Evolutionary conservation across 495 filamentous ascomycete genomes (phyloP), one percentile per base, ranked within the genome.

Genomic region (Hypoxylon trugodes): DNA sequence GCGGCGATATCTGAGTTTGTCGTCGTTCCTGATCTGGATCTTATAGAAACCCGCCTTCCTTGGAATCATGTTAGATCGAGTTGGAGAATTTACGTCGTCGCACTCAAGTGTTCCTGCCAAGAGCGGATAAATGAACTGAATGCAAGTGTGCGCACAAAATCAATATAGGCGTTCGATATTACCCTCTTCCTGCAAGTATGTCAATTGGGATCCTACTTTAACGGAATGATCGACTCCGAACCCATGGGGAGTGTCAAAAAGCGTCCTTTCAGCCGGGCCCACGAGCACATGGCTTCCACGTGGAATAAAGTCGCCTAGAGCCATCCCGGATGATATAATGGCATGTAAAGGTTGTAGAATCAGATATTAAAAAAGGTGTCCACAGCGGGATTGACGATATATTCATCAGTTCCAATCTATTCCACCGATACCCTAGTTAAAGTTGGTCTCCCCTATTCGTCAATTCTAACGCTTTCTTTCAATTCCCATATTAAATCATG

Each of bases 241-340:
- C 33, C 37, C 32, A 26, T 19, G 43, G 50, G 22, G 36, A n/a
- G 42, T 21, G 30, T 21, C 18, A 15, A 45, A 53, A 61, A 53
- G 46, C 18, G 42, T 61, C 52, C 57, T 51, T 54, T 61, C 64
- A 61, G 13, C 64, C 57, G 40, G 64, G 58, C 58, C 35, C 52
- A 36, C 32, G 33, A 33, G 25, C 64, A 67, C 52, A 59, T 67
- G 58, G 51, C 45, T 47, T 43, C 64, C 58, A 67, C 52, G 64
- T 67, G 64, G 64, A 54, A 62, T 57, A 52, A 46, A 61, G 26
- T 18, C 57, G 28, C 43, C 10, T 45, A 35, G 43, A 32, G 22
- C 61, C 33, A 32, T 46, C 4, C 22, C 21, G 21, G 16, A 26
- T 12, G 43, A 9, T 2, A 41, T n/a, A 38, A 25, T 53, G 35